Evolutionary conservation across 805 yeast species (phyloP), one percentile per base, ranked within the genome.

Genomic region (Starmerella stigmatis): DNA sequence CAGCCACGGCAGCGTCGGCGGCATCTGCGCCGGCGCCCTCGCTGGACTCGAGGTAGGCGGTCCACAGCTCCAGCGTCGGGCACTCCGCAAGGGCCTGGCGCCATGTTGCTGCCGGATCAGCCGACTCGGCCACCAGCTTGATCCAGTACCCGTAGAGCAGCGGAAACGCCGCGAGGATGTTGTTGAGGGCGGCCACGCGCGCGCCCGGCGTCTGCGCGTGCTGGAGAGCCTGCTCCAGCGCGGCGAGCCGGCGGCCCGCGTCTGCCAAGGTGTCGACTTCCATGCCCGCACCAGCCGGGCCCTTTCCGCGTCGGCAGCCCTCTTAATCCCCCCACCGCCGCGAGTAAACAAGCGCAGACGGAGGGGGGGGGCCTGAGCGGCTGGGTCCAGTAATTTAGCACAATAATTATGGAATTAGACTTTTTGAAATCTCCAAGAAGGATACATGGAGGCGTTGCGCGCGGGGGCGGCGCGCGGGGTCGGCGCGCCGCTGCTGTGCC

Each of bases 1-100:
- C 51, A 3, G 57, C 52, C 2, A 73, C 60, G 0, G 81, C 88
- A 0, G 64, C 62, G 17, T 66, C 59, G 49, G 78, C 80, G 12
- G 60, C 52, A 3, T 37, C 45, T 6, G 39, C 59, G 55, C 33
- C 51, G 42, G 21, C 58, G 28, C 67, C 69, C 55, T 36, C 59
- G 40, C 32, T 60, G 60, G 42, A 20, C 16, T 33, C 60, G 60
- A 34, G 63, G 57, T 42, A 56, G 39, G 15, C 68, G 54, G 39
- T 59, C 63, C 37, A 64, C 53, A 44, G 60, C 57, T 31, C 66
- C 0, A 65, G 63, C 4, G 62, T 48, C 20, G 65, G 68, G 46
- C 65, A 65, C 7, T 57, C 33, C 3, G 39, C 49, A 31, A 51
- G 36, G 1, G 58, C 60, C 9, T 31, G 38, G 9, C 23, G 17